Evolutionary conservation across 2,329 filamentous ascomycete genomes (phyloP).

Genomic region (Beauveria sp.): DNA sequence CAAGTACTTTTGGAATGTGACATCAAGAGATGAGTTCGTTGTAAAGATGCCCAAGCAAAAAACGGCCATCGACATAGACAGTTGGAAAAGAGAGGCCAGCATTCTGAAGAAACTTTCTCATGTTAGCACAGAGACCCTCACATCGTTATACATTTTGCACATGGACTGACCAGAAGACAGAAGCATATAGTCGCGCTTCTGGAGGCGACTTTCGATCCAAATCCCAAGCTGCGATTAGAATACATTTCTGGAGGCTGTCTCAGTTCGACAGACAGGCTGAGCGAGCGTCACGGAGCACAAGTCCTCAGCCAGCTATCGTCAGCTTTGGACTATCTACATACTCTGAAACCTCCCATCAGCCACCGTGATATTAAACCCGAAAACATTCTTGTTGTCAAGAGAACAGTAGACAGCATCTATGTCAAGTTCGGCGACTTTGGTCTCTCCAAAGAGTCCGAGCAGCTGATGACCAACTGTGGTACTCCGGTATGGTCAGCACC

Average conservation of each 20-base stretch:
- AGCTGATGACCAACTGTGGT: background rate
- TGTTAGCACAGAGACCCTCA: background rate
- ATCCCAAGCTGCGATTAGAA: background rate
- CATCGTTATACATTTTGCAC: background rate
- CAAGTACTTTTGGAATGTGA: background rate
- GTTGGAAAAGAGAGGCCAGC: background rate
- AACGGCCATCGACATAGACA: background rate
- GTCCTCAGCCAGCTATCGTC: background rate
- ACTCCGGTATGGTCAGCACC: background rate
- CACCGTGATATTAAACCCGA: background rate
- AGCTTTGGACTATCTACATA: background rate
- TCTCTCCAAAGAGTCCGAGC: background rate
- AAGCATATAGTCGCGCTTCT: background rate
- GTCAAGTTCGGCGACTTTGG: background rate
- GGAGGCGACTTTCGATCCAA: background rate
- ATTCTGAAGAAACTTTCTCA: background rate
- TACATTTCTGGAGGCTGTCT: background rate
- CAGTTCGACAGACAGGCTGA: background rate
- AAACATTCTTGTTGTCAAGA: background rate
- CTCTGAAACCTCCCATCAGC: background rate
- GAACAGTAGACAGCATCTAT: background rate
- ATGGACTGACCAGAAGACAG: background rate
- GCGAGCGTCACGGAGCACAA: background rate
- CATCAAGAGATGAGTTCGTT: background rate
- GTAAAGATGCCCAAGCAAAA: background rate